Base-by-base conservation (phyloP, 2,329 filamentous ascomycete species). In the Fusarium compactum region DNA sequence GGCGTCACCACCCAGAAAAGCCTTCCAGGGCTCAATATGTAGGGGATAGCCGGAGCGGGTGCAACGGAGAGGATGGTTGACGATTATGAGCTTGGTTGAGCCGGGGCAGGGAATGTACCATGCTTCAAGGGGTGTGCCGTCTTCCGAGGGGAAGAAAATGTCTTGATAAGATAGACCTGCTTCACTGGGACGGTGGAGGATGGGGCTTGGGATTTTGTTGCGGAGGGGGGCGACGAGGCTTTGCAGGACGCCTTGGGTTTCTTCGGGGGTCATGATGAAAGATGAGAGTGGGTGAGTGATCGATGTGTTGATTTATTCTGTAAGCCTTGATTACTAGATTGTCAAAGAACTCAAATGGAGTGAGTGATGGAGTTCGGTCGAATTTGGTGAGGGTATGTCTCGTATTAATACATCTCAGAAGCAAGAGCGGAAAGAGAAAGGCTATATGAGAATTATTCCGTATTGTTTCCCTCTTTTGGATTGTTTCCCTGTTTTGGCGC, bases 141-240 rank as follows among this genome's bases (percentile, higher is more conserved):
- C 56, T 27, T 58, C 56, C 7, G 56, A 58, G 7, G 56, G 40
- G 4, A 58, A 58, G 22, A 58, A 58, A 1, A 58, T 24, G 34
- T 58, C 48, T 14, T 44, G 29, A n/a, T 58, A 44, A 6, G 34
- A 12, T 2, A 58, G 56, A 9, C 29, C 56, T 6, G 48, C 56
- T n/a, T 58, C 56, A 2, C 29, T 27, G 15, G 56, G 56, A 5
- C 25, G 8, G 18, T 58, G 56, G 2, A 58, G 40, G 8, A 58
- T 18, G 12, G 56, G 56, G 22, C 18, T 38, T 6, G 48, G 48
- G 12, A 58, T 54, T 27, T 54, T 14, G 2, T 58, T 58, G 15
- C 56, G 56, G 1, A 58, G 27, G 8, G 56, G 56, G 6, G 56
- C 56, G 8, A 55, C 56, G 6, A 58, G 56, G n/a, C 56, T 58